Base-by-base conservation (phyloP, 192 early-diverging fungal species). In the Pilaira anomala region DNA sequence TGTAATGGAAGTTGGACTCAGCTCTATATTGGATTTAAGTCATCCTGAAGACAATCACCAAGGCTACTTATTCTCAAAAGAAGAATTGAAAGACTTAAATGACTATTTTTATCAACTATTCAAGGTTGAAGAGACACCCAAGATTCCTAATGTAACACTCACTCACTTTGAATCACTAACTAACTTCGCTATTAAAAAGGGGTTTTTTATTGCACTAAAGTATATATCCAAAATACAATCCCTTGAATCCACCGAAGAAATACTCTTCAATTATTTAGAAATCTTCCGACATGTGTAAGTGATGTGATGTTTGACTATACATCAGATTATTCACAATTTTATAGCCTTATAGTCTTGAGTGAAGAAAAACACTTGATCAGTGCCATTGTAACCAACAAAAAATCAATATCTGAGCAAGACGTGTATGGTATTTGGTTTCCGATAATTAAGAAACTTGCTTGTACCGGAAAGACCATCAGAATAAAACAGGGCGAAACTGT, bases 211-310 rank as follows among this genome's bases (percentile, higher is more conserved):
- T 30, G 19, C 52, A 33, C 26, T 55, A 55, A 33, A 55, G 29
- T 55, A 39, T 29, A 36, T 55, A 30, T 55, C 52, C 3, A 55
- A 55, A 33, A 36, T 55, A 7, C 52, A 55, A 55, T 28, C 24
- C n/a, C 30, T 55, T 18, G 52, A 55, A 55, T 36, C 52, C 24
- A 55, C 30, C 24, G 26, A 29, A 8, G 29, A 55, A 19, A 4
- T 36, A 33, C 7, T 28, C 28, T 55, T 55, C 18, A 55, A 6
- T 0, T 55, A 55, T 55, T 55, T 33, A 2, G 53, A 55, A 11
- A 33, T 55, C 22, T 55, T 55, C 5, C 22, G 5, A 21, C 53
- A 39, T 21, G 53, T 55, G 53, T 55, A 55, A 55, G 30, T 55
- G 53, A 55, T 28, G 9, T 21, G 6, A n/a, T 18, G 16, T 16